Conservation (phyloP, 805 yeast genomes). For the Cyberlindnera misumaiensis region DNA sequence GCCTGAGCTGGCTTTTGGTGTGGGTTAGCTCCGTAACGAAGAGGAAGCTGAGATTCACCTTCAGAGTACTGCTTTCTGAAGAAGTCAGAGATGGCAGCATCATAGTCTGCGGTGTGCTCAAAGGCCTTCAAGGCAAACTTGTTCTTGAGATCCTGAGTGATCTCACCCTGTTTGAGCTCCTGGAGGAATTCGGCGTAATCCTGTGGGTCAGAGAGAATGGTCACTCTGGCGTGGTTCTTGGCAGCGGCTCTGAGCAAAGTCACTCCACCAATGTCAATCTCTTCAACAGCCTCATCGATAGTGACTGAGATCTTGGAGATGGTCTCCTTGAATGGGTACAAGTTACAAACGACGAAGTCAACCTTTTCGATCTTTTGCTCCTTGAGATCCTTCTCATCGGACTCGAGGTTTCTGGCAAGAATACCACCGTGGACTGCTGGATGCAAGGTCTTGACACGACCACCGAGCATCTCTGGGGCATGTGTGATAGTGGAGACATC, state of each 20-base stretch:
- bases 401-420: conserved; percentile 85
- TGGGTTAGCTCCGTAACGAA: conserved; percentile 98
- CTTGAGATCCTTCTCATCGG: conserved; percentile 82
- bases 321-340: conserved; percentile 97
- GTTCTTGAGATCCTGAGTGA: conserved; percentile 70
- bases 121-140: conserved; percentile 91
- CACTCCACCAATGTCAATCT: conserved; percentile 97
- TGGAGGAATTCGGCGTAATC: conserved; percentile 85
- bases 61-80: conserved; percentile 97
- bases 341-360: conserved; percentile 94
- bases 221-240: conserved; percentile 93
- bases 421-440: conserved; percentile 99
- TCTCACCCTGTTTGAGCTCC: conserved; percentile 66
- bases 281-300: conserved; percentile 96
- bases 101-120: conserved; percentile 98
- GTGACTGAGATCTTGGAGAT: conserved; percentile 94
- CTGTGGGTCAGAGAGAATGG: conserved; percentile 88
- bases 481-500: conserved; percentile 93
- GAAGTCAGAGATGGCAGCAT: conserved; percentile 90
- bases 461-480: conserved; percentile 98
- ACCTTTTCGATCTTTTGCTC: conserved; percentile 92
- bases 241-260: conserved; percentile 98
- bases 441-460: conserved; percentile 95
- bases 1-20: conserved; percentile 99
- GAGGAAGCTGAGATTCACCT: conserved; percentile 79